Base-by-base conservation (phyloP, 2,329 filamentous ascomycete species). In the Alternaria sp. region DNA sequence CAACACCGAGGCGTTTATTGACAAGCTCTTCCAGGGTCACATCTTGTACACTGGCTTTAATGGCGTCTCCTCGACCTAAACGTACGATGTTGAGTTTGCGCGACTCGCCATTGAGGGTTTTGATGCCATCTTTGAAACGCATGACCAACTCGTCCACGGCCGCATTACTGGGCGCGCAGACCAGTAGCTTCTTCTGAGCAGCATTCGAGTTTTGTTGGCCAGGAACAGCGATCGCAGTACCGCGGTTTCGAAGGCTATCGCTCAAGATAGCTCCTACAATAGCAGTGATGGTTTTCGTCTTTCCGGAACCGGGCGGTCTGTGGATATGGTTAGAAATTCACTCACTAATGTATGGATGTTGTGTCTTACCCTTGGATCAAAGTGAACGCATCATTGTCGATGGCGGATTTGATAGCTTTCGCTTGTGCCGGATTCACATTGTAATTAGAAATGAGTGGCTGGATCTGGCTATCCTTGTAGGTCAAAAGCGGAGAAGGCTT, bases 121-220 rank as follows among this genome's bases (percentile, higher is more conserved):
- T 94, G 54, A 99, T 86, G 5, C 95, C 95, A 54, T 88, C 84
- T 80, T 97, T 98, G 73, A 99, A 86, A 81, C 95, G 90, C 78
- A 97, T 89, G 18, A 99, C 95, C 64, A 99, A 78, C 78, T 99
- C 95, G 76, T 99, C 95, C 6, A 99, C 95, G 32, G 95, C 95
- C 7, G 95, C 95, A 78, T 99, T 99, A 84, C 94, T 98, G 14
- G 95, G 95, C n/a, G 95, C 95, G 74, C 95, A 99, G 25, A 99
- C 92, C 27, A 99, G 86, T 27, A 99, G 84, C 78, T 98, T 99
- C 81, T 97, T 97, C 2, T 87, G 76, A 1, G 82, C 76, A 20
- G 70, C 58, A n/a, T 77, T 71, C 8, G 69, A 70, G 5, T 65
- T 69, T 44, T 66, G 70, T 52, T 74, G 70, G 7, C 70, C 75